Evolutionary conservation across 495 filamentous ascomycete species (phyloP), one percentile per base, ranked within the genome.

Genomic region (Penicillium dipodomyicola): DNA sequence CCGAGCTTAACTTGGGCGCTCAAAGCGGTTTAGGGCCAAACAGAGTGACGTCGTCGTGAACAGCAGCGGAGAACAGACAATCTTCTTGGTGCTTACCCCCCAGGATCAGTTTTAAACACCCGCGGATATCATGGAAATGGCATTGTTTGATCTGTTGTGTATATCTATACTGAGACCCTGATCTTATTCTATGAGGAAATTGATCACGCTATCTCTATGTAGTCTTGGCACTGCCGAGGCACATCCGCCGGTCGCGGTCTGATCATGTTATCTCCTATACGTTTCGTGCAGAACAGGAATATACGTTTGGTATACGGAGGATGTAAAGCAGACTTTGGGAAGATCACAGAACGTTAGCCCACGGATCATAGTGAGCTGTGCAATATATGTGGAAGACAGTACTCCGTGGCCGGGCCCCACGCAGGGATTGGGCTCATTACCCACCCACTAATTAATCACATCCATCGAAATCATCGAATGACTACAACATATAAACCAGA

Each of bases 21-120:
- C 60, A 49, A 68, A 53, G 29, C 41, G 63, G 65, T 61, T 66
- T 68, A 68, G 65, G 58, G 60, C 57, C 49, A 56, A 49, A 59
- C 33, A 44, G 37, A 61, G 65, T 68, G 65, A 68, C 65, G 62
- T 67, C 61, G 55, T 60, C 20, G 50, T 59, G 56, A 56, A 58
- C 49, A 48, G 25, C 49, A 14, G 33, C 5, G 35, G 27, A n/a
- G 7, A 11, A 3, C 19, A 2, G 12, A n/a, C n/a, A 5, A n/a
- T 27, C 10, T 25, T 46, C 44, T n/a, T 46, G 8, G 23, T 46
- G 43, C 43, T 49, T 22, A 22, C 20, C 19, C 30, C 17, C 29
- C n/a, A n/a, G 14, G 33, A n/a, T 37, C 15, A 37, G 12, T 37
- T 37, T 6, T 37, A 7, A 37, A n/a, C 33, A n/a, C 2, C 5